phyloP scores from a whole-genome alignment of 2,329 filamentous ascomycete species.

The Diaporthe amygdali region DNA sequence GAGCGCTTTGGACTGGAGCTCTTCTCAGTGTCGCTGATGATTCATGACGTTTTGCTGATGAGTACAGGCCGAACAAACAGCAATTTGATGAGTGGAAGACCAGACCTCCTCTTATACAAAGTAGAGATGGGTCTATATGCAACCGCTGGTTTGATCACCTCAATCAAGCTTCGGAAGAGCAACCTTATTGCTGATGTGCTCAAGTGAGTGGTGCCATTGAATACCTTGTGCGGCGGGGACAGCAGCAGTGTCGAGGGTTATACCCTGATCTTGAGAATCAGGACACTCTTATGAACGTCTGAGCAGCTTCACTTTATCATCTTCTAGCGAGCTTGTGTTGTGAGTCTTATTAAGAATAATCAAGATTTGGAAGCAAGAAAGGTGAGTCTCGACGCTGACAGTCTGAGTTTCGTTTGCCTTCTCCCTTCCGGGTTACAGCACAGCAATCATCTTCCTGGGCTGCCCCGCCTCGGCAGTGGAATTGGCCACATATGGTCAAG shows the following conservation, averaged over 20 bases:
- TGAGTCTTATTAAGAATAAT: background rate
- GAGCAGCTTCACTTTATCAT: background rate
- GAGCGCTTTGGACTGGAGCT: background rate
- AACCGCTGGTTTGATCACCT: background rate
- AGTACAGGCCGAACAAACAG: background rate
- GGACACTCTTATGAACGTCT: background rate
- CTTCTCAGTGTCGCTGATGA: background rate
- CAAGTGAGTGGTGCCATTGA: background rate
- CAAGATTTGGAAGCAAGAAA: background rate
- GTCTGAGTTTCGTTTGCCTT: too few species aligned
- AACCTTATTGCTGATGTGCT: background rate
- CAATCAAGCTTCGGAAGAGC: background rate
- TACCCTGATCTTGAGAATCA: background rate
- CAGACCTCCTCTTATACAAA: background rate
- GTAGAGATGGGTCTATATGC: background rate
- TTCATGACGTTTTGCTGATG: slow-evolving; percentile 5
- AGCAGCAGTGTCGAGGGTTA: background rate
- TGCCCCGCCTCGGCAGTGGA: background rate
- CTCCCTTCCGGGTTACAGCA: background rate
- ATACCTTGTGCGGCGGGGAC: background rate
- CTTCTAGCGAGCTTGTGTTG: background rate
- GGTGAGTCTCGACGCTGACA: background rate
- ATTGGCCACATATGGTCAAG: background rate
- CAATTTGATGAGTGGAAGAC: too few species aligned
- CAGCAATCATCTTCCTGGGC: background rate